These are phyloP conservation scores for Pichia sp. DNA, from an alignment of 1,139 yeast genomes.

Conservation along the genomic window DNA sequence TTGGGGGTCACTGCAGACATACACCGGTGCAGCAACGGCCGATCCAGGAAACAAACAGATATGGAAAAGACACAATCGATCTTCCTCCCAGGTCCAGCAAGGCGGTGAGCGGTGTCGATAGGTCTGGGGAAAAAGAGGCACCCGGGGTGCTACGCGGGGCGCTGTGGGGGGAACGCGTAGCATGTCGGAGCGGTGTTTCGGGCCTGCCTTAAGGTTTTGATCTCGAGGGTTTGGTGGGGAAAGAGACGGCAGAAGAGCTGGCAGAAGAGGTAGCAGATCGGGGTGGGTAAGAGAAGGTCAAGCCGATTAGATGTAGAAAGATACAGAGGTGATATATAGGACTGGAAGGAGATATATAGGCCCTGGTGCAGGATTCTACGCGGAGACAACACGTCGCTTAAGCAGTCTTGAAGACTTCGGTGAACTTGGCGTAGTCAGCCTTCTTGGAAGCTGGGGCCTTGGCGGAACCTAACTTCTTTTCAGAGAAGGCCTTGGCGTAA, in stretches of 20 bases:
- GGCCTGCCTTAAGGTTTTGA: no score
- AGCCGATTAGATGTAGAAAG: background rate
- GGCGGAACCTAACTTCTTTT: slow-evolving; percentile 83
- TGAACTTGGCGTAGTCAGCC: slow-evolving; percentile 68
- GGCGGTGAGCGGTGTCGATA: background rate
- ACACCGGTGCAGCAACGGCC: background rate
- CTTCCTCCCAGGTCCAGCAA: no score
- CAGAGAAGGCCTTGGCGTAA: slow-evolving; percentile 95
- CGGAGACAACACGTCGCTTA: slow-evolving; percentile 6
- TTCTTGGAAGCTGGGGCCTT: slow-evolving; percentile 56
- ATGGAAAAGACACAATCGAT: background rate
- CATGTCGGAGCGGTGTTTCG: background rate
- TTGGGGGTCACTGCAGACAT: no score
- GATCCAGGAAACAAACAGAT: background rate
- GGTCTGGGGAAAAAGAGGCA: background rate
- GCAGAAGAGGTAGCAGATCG: background rate
- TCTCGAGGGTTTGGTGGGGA: background rate
- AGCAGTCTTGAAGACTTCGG: slow-evolving; percentile 52
- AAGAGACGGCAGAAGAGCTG: background rate
- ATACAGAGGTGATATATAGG: background rate
- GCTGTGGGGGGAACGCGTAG: background rate
- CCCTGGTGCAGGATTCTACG: background rate
- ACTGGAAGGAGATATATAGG: background rate
- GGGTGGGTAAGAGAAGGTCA: background rate
- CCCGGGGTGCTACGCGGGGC: background rate